Percentiles rank a stretch among this genome's conserved stretches.
Evolutionary conservation across 768 basidiomycete genomes (phyloP).

Genomic region (Tricholoma flavovirens): DNA sequence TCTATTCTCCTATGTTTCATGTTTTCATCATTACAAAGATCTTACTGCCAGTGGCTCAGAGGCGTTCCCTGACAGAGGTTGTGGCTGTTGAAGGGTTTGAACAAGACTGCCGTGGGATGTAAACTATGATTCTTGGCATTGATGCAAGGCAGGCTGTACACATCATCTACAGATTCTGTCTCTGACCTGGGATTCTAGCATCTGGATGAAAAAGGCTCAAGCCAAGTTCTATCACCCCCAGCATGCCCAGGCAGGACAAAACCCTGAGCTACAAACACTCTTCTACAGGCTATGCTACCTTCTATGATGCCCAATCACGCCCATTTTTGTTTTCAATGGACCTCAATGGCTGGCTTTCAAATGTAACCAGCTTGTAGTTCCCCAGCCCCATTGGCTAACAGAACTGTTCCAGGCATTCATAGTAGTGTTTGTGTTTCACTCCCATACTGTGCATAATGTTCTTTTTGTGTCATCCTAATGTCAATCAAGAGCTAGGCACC

Average conservation of each 20-base stretch:
- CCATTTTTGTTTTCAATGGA: too few relatives aligned
- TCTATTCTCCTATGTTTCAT: too few relatives aligned
- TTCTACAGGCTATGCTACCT: conserved; percentile 37
- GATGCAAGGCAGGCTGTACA: not conserved
- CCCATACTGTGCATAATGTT: conserved; percentile 14
- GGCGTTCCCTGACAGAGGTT: not conserved
- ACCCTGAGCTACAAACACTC: conserved; percentile 36
- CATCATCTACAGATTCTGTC: not conserved
- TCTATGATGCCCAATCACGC: conserved; percentile 25
- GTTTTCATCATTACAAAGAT: not conserved
- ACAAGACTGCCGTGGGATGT: not conserved
- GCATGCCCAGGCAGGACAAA: conserved; percentile 26
- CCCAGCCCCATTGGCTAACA: conserved; percentile 22
- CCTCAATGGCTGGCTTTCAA: conserved; percentile 37
- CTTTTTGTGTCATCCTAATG: not conserved
- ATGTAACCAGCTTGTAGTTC: conserved; percentile 26
- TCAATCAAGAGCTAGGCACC: conserved; percentile 22
- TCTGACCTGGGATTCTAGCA: not conserved
- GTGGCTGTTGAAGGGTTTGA: not conserved
- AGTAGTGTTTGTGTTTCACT: conserved; percentile 37
- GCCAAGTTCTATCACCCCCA: too few relatives aligned
- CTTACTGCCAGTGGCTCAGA: not conserved
- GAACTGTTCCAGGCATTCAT: conserved; percentile 27
- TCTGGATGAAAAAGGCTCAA: conserved; percentile 5
- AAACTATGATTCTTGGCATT: too few relatives aligned